A percentile compares a stretch with the other conserved stretches of the same genome.
phyloP scores from a whole-genome alignment of 2,329 filamentous ascomycete genomes.

The Phaeosphaeriaceae sp. region DNA sequence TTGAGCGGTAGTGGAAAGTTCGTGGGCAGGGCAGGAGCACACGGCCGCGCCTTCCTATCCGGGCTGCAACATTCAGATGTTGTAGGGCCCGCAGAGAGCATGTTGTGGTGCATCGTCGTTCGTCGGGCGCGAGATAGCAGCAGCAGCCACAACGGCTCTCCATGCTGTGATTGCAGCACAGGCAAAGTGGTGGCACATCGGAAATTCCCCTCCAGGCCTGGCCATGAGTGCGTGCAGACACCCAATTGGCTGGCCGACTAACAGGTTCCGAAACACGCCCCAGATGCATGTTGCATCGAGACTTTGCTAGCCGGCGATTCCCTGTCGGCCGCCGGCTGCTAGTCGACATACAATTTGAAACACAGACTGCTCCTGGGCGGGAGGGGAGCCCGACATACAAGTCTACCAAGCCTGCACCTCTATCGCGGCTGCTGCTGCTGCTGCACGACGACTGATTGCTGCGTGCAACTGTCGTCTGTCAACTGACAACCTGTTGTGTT shows the following conservation, averaged over 20 bases:
- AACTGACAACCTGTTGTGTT: background rate
- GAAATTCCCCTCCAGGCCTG: background rate
- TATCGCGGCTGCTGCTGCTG: background rate
- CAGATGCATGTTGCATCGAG: conserved; percentile 4
- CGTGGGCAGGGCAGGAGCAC: conserved; percentile 6
- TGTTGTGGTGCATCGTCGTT: background rate
- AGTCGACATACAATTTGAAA: conserved; percentile 23
- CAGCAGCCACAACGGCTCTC: background rate
- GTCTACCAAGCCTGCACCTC: background rate
- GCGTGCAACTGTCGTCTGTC: background rate
- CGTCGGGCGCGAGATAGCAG: background rate
- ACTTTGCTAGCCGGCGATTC: conserved; percentile 11
- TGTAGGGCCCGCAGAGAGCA: background rate
- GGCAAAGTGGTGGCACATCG: conserved; percentile 2
- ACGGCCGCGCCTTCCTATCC: conserved; percentile 2
- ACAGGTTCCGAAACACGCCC: conserved; percentile 11
- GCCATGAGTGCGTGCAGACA: background rate
- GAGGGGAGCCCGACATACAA: conserved; percentile 2
- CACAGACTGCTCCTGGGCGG: conserved; percentile 20
- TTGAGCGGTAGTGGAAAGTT: background rate
- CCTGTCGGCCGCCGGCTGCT: conserved; percentile 8
- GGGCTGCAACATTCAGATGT: background rate
- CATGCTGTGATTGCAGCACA: conserved; percentile 6
- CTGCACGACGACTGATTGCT: background rate
- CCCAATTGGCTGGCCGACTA: conserved; percentile 2